A percentile compares a stretch with the other conserved stretches of the same genome.
Conservation (phyloP, 1,284 basidiomycete species). For the Sporisorium graminicola region DNA sequence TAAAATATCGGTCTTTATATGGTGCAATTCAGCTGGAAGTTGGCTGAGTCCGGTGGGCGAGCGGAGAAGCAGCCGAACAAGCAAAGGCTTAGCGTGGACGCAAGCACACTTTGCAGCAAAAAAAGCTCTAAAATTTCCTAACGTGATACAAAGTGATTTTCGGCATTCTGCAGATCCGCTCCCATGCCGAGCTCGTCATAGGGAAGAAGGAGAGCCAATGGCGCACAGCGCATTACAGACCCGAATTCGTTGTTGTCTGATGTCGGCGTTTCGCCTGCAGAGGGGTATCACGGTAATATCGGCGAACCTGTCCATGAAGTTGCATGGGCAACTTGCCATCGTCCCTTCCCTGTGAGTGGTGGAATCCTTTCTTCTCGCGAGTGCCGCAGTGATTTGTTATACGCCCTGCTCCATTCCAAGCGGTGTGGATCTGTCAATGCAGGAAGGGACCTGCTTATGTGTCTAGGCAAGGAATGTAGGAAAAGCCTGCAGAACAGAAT, state of each 20-base stretch:
- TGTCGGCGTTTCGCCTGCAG: neutral
- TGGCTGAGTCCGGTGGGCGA: neutral
- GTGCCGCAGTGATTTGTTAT: neutral
- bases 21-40: neutral
- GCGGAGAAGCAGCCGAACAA: neutral
- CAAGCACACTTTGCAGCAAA: no score
- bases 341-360: neutral
- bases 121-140: neutral
- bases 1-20: conserved; percentile 1
- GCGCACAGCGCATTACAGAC: conserved; percentile 28
- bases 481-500: neutral
- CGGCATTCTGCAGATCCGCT: neutral
- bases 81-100: no score
- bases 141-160: neutral
- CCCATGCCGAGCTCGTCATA: neutral
- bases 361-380: no score
- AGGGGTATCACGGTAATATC: neutral
- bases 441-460: neutral
- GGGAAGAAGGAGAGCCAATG: conserved; percentile 15
- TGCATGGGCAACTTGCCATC: neutral
- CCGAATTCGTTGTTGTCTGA: neutral
- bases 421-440: neutral
- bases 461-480: neutral
- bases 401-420: neutral
- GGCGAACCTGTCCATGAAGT: neutral